A percentile compares a stretch with the other conserved stretches of the same genome.
Conservation (phyloP, 208 protist species). For the Leishmania tropica region DNA sequence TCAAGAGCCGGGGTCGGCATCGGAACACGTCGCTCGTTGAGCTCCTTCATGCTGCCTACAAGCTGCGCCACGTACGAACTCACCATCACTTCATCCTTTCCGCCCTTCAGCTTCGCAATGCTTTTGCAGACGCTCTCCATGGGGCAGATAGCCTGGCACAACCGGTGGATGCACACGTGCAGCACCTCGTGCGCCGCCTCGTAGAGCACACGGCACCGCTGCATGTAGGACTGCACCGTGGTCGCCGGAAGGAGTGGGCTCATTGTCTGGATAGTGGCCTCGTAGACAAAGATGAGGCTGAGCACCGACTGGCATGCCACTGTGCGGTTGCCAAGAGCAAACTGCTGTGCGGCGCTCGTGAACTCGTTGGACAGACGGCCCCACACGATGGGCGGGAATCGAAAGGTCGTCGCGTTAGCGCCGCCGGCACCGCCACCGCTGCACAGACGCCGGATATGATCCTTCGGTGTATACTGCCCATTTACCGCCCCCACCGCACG, state of each 20-base stretch:
- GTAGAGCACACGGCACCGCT: constrained; percentile 51
- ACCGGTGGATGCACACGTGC: constrained; percentile 79
- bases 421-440: constrained; percentile 2
- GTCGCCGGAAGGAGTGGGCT: constrained; percentile 54
- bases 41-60: constrained; percentile 42
- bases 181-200: constrained; percentile 63
- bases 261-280: constrained; percentile 57
- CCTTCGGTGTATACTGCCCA: constrained; percentile 32
- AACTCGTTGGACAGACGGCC: constrained; percentile 56
- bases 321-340: constrained; percentile 61
- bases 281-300: constrained; percentile 64
- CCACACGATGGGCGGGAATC: constrained; percentile 77
- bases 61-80: constrained; percentile 66
- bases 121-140: constrained; percentile 56
- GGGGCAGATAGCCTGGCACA: constrained; percentile 75
- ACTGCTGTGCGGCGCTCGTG: constrained; percentile 58
- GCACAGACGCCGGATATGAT: constrained; percentile 10
- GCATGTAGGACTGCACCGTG: constrained; percentile 42
- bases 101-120: constrained; percentile 62
- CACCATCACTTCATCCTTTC: constrained; percentile 61
- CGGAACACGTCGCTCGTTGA: constrained; percentile 51
- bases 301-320: constrained; percentile 64
- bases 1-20: constrained; percentile 77
- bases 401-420: constrained; percentile 7
- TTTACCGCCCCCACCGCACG: constrained; percentile 41